Percentiles rank a stretch among this genome's conserved stretches.
Evolutionary conservation across 306 rosid species (phyloP).

Genomic region (Rosa multiflora): DNA sequence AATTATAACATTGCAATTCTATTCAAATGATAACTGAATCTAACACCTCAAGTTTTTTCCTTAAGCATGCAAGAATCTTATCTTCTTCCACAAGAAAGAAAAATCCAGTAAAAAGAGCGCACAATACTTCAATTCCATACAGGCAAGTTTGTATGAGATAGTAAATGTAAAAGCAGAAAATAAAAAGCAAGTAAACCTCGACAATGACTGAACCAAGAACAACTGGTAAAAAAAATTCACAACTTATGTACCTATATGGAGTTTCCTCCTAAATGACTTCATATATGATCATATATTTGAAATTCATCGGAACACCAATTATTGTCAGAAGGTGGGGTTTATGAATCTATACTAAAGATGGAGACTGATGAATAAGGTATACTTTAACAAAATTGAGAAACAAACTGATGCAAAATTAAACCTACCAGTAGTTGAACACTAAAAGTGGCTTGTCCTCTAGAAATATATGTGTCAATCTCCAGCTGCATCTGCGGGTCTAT

Average conservation of each 20-base stretch:
- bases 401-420: constrained; percentile 9
- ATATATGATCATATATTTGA: not conserved
- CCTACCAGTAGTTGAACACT: constrained; percentile 45
- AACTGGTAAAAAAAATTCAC: constrained; percentile 1
- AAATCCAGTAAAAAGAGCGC: not conserved
- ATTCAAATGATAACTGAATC: not conserved
- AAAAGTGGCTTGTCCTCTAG: constrained; percentile 48
- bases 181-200: not conserved
- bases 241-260: constrained; percentile 17
- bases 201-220: not conserved
- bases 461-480: constrained; percentile 46
- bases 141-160: not conserved
- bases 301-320: constrained; percentile 23
- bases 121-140: not conserved
- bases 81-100: not conserved
- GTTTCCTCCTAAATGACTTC: constrained; percentile 16
- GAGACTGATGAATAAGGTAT: not conserved
- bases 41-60: not conserved
- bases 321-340: not conserved
- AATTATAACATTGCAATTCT: not conserved
- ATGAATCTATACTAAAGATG: constrained; percentile 11
- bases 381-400: not conserved
- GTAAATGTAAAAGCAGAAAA: not conserved
- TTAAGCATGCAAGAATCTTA: not conserved
- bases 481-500: constrained; percentile 53